These are phyloP conservation scores for Neolentinus lepideus DNA, from an alignment of 1,284 basidiomycete genomes.

Conservation along the genomic window DNA sequence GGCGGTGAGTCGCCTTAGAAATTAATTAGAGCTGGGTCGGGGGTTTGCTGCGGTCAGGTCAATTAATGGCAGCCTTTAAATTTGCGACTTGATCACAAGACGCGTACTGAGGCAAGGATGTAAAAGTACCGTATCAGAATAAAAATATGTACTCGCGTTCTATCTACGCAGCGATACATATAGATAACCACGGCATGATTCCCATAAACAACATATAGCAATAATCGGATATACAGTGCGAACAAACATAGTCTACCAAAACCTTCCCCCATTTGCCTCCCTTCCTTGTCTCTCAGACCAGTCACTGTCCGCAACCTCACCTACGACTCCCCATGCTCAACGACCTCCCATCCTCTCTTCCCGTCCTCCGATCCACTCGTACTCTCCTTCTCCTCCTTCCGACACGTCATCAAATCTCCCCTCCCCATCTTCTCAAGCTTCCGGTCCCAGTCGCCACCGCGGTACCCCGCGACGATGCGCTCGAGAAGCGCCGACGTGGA, in stretches of 20 bases:
- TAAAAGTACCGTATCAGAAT: too few species aligned
- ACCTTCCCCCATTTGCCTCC: not conserved
- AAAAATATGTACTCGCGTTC: too few species aligned
- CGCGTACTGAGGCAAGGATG: too few species aligned
- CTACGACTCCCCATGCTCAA: not conserved
- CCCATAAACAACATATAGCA: too few species aligned
- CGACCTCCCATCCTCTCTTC: not conserved
- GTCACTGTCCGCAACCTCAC: too few species aligned
- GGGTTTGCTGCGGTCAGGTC: too few species aligned
- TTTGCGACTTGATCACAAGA: too few species aligned
- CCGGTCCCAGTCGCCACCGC: conserved; percentile 78
- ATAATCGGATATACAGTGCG: not conserved
- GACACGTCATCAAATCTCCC: conserved; percentile 55
- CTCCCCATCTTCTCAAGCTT: conserved; percentile 87
- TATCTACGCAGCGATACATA: not conserved
- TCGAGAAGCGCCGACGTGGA: conserved; percentile 92
- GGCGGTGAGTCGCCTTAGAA: too few species aligned
- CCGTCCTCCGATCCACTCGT: conserved; percentile 4
- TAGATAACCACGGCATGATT: not conserved
- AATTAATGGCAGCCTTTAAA: too few species aligned
- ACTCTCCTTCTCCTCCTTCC: not conserved
- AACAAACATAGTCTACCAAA: not conserved
- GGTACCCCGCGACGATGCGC: conserved; percentile 81
- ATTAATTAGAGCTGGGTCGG: too few species aligned
- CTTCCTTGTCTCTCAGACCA: not conserved